These are phyloP conservation scores for Mucor mucedo DNA, from an alignment of 371 early-diverging fungal species.

Conservation along the genomic window DNA sequence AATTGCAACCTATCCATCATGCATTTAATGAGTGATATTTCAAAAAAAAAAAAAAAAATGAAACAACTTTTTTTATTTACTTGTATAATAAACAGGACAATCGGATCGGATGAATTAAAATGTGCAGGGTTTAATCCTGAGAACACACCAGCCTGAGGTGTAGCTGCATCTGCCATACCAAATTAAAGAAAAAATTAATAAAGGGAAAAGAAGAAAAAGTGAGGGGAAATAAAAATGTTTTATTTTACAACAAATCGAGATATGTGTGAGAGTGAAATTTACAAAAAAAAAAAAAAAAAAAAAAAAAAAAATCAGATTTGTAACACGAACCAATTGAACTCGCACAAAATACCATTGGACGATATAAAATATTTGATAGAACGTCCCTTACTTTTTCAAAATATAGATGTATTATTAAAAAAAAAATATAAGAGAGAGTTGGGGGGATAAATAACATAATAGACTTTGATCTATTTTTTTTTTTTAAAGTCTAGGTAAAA, in stretches of 20 bases:
- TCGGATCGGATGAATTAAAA: conserved; percentile 58
- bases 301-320: not conserved
- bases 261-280: too few species aligned
- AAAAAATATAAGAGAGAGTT: not conserved
- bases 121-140: conserved; percentile 67
- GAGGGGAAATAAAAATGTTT: not conserved
- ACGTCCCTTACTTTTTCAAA: not conserved
- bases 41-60: not conserved
- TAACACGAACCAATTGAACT: conserved; percentile 2
- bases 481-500: conserved; percentile 14
- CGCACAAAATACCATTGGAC: not conserved
- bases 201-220: conserved; percentile 3
- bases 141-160: conserved; percentile 66
- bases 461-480: not conserved
- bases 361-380: not conserved
- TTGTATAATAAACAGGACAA: conserved; percentile 73
- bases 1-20: conserved; percentile 55
- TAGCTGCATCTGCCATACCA: conserved; percentile 21
- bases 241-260: too few species aligned
- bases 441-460: not conserved
- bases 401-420: too few species aligned
- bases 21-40: not conserved
- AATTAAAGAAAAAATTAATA: not conserved
- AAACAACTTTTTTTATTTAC: conserved; percentile 31
- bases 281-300: too few species aligned